A percentile compares a stretch with the other conserved stretches of the same genome.
Conservation (phyloP, 1,284 basidiomycete genomes). For the Gymnopus androsaceus region DNA sequence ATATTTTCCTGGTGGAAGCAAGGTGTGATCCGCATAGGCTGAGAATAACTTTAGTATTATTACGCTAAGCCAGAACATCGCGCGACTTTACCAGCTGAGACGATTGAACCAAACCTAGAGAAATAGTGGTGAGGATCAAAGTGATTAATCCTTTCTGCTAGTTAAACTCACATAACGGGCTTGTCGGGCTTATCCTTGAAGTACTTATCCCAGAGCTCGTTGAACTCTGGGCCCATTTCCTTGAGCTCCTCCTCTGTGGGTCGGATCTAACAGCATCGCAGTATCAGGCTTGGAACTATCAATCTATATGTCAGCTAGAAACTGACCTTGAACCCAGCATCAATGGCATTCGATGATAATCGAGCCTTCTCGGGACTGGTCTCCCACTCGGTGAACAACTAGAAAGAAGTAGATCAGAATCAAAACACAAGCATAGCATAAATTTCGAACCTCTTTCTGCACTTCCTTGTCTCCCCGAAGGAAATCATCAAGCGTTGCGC, state of each 20-base stretch:
- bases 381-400: slow-evolving; percentile 71
- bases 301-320: slow-evolving; percentile 4
- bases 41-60: slow-evolving; percentile 1
- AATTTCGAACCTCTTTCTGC: slow-evolving; percentile 47
- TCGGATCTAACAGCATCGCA: slow-evolving; percentile 65
- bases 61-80: not conserved
- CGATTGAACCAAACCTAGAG: slow-evolving; percentile 63
- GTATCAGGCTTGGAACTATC: not conserved
- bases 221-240: slow-evolving; percentile 78
- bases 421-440: slow-evolving; percentile 1
- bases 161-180: slow-evolving; percentile 57
- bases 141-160: not conserved
- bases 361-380: slow-evolving; percentile 67
- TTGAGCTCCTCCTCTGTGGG: slow-evolving; percentile 68
- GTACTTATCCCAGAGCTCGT: slow-evolving; percentile 64
- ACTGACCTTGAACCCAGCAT: slow-evolving; percentile 69
- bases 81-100: slow-evolving; percentile 48
- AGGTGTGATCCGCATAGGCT: slow-evolving; percentile 70
- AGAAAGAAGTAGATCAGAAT: not conserved
- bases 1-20: slow-evolving; percentile 71
- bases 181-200: slow-evolving; percentile 80
- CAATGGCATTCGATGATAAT: slow-evolving; percentile 68
- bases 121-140: slow-evolving; percentile 6
- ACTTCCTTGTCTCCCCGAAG: slow-evolving; percentile 63
- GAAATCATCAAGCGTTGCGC: slow-evolving; percentile 65